A percentile compares a stretch with the other conserved stretches of the same genome.
Conservation (phyloP, 2,329 filamentous ascomycete species). For the Apiospora sp. region DNA sequence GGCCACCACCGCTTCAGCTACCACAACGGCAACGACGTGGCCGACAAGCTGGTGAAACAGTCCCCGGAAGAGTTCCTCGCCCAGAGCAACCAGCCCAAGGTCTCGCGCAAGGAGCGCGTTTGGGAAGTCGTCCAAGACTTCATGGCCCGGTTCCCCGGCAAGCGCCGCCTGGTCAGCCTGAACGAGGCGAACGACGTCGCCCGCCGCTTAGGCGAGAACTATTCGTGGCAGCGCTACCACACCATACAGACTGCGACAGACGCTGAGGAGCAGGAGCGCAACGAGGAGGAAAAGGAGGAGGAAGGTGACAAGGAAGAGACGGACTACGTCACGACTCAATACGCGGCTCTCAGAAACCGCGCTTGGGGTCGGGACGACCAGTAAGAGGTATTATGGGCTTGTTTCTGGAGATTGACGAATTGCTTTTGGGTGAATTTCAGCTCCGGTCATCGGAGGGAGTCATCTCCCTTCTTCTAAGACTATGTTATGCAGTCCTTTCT, state of each 20-base stretch:
- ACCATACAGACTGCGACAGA: constrained; percentile 17
- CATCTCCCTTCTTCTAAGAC: background rate
- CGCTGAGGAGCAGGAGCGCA: constrained; percentile 4
- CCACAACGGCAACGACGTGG: background rate
- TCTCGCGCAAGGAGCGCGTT: constrained; percentile 7
- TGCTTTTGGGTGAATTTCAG: background rate
- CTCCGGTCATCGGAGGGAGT: background rate
- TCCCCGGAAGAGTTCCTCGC: background rate
- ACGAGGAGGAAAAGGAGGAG: constrained; percentile 26
- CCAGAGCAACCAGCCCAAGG: background rate
- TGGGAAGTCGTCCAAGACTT: constrained; percentile 37
- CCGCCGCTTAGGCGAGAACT: constrained; percentile 60
- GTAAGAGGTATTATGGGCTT: background rate
- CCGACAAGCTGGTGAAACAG: background rate
- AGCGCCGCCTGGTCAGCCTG: constrained; percentile 60
- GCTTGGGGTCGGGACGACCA: background rate
- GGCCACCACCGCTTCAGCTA: constrained; percentile 17
- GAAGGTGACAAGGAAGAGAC: background rate
- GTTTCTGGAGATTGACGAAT: background rate
- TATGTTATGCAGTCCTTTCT: background rate
- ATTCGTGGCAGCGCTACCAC: constrained; percentile 42
- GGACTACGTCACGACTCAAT: constrained; percentile 26
- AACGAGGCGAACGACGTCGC: constrained; percentile 67
- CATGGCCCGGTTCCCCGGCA: constrained; percentile 39
- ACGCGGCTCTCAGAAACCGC: background rate